Percentiles rank a stretch among this genome's conserved stretches.
Conservation (phyloP, 2,329 filamentous ascomycete species). For the Sporothrix globosa region DNA sequence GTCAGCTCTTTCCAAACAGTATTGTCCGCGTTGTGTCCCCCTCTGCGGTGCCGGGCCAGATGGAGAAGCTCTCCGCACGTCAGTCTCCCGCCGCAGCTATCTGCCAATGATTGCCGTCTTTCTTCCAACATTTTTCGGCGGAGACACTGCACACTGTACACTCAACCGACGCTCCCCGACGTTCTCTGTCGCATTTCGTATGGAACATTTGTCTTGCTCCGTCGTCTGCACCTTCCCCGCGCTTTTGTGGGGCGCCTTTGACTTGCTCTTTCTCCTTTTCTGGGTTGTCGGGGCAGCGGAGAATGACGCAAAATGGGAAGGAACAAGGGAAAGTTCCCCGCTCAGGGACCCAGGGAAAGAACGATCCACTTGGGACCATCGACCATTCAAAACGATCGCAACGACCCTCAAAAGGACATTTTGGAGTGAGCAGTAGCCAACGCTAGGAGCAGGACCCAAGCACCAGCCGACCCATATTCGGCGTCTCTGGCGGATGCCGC, state of each 20-base stretch:
- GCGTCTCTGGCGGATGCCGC: not conserved
- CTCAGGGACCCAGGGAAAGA: not conserved
- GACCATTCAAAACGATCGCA: no score
- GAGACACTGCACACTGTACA: not conserved
- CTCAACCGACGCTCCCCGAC: slow-evolving; percentile 5
- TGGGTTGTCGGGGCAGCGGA: no score
- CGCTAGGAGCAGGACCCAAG: not conserved
- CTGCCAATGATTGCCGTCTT: not conserved
- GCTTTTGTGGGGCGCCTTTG: not conserved
- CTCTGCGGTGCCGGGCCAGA: not conserved
- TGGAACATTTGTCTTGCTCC: not conserved
- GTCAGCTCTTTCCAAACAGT: not conserved
- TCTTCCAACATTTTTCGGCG: not conserved
- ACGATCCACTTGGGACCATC: no score
- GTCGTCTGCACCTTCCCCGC: slow-evolving; percentile 1
- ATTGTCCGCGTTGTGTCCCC: not conserved
- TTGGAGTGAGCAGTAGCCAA: not conserved
- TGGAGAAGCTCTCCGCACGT: slow-evolving; percentile 3
- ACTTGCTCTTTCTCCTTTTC: not conserved
- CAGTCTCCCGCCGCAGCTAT: not conserved
- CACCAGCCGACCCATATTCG: not conserved
- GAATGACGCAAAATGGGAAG: no score
- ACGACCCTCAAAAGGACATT: no score
- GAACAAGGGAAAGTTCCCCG: not conserved
- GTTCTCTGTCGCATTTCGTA: no score